Percentiles rank a stretch among this genome's conserved stretches.
phyloP scores from a whole-genome alignment of 1,284 basidiomycete species.

The Malassezia brasiliensis region DNA sequence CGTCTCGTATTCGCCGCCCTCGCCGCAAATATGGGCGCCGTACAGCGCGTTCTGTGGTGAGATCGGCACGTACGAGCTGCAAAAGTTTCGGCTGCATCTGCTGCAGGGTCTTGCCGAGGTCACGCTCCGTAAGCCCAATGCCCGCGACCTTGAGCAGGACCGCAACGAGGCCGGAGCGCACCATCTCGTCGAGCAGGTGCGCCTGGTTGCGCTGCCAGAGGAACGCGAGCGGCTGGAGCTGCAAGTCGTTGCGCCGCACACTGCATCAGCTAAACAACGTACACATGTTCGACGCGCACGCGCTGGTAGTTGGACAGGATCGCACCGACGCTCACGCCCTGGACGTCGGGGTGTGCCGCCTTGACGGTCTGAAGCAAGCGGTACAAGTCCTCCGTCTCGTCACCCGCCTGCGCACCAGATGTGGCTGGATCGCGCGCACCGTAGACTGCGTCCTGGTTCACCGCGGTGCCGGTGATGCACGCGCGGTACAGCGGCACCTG shows the following conservation, averaged over 20 bases:
- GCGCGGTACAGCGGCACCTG: constrained; percentile 74
- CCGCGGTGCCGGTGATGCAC: constrained; percentile 68
- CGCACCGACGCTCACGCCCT: constrained; percentile 85
- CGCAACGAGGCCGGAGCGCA: constrained; percentile 65
- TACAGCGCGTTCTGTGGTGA: constrained; percentile 57
- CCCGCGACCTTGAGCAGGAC: constrained; percentile 94
- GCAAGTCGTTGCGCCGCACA: constrained; percentile 53
- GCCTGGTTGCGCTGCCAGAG: constrained; percentile 88
- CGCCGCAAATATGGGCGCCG: constrained; percentile 88
- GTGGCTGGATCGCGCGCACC: constrained; percentile 54
- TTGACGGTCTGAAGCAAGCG: constrained; percentile 65
- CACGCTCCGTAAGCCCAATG: constrained; percentile 65
- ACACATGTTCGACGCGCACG: constrained; percentile 88
- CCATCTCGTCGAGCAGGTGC: constrained; percentile 77
- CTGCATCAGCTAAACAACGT: constrained; percentile 40
- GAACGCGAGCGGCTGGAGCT: constrained; percentile 70
- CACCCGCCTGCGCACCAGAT: constrained; percentile 53
- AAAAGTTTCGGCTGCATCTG: constrained; percentile 66
- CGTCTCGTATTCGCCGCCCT: constrained; percentile 97
- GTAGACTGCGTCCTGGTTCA: constrained; percentile 77
- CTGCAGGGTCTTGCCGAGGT: constrained; percentile 68
- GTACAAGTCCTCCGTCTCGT: constrained; percentile 93
- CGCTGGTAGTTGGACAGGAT: constrained; percentile 97
- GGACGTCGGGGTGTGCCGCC: constrained; percentile 64
- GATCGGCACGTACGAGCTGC: constrained; percentile 51